These are phyloP conservation scores for Mycogone perniciosa DNA, from an alignment of 2,329 filamentous ascomycete species.

Conservation along the genomic window DNA sequence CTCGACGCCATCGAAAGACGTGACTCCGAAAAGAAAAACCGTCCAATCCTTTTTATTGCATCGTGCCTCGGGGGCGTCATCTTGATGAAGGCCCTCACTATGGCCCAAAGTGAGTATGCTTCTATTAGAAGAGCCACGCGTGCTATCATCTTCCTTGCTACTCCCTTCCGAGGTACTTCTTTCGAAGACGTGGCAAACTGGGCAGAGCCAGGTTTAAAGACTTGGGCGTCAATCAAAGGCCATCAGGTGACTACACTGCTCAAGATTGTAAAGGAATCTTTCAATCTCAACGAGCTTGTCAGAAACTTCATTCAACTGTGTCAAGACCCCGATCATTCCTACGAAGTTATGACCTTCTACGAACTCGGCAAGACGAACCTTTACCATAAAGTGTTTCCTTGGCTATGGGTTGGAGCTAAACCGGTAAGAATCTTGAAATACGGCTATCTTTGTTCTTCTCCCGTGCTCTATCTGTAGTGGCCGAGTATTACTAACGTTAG, in stretches of 20 bases:
- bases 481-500: neutral
- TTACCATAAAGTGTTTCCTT: constrained; percentile 15
- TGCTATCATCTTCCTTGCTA: constrained; percentile 23
- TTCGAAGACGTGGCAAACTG: constrained; percentile 20
- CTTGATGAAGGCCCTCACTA: constrained; percentile 23
- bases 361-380: constrained; percentile 18
- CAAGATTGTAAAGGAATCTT: constrained; percentile 14
- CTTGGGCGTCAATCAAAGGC: constrained; percentile 11
- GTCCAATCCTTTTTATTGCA: constrained; percentile 26
- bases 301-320: constrained; percentile 17
- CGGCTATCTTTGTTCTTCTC: neutral
- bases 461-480: neutral
- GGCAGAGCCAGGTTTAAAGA: constrained; percentile 15
- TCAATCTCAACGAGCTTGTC: constrained; percentile 17
- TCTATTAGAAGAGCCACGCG: constrained; percentile 16
- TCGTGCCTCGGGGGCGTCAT: constrained; percentile 29
- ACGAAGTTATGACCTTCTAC: constrained; percentile 19
- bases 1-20: constrained; percentile 19
- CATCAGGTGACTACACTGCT: constrained; percentile 15
- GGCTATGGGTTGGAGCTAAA: neutral
- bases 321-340: constrained; percentile 6
- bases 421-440: too few relatives aligned
- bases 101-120: constrained; percentile 14
- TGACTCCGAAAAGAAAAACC: constrained; percentile 1
- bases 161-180: constrained; percentile 24